Evolutionary conservation across 163 green algal genomes (phyloP).

Genomic region (Scenedesmus sp.): DNA sequence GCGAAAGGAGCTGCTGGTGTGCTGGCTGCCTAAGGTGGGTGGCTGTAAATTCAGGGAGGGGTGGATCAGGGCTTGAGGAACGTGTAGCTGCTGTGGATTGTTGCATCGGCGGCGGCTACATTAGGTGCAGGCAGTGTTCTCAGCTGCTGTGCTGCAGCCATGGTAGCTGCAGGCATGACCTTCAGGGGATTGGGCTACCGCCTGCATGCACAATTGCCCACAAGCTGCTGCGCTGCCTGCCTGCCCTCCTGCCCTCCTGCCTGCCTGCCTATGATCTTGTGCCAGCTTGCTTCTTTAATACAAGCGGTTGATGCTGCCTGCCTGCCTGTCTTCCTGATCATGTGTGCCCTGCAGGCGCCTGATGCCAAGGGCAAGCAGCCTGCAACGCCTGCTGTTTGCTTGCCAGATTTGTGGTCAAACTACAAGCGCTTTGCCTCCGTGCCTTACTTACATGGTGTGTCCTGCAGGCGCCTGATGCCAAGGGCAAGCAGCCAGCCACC

Average conservation of each 20-base stretch:
- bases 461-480: not conserved
- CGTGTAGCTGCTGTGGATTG: not conserved
- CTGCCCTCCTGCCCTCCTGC: not conserved
- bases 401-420: not conserved
- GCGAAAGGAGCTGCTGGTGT: constrained; percentile 2
- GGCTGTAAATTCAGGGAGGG: not conserved
- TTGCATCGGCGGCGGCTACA: not conserved
- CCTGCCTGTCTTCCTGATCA: not conserved
- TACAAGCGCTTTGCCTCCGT: not conserved
- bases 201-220: too few relatives aligned
- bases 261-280: not conserved
- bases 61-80: not conserved
- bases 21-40: constrained; percentile 24
- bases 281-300: not conserved
- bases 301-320: not conserved
- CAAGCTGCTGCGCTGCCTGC: too few relatives aligned
- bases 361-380: not conserved
- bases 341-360: too few relatives aligned
- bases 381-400: not conserved
- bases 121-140: not conserved
- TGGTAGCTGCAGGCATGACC: too few relatives aligned
- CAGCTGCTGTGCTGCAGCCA: not conserved
- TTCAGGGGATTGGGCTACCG: too few relatives aligned
- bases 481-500: not conserved
- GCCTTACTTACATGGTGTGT: not conserved